Conservation (phyloP, 2,329 filamentous ascomycete genomes). For the Sclerotinia spermophila region DNA sequence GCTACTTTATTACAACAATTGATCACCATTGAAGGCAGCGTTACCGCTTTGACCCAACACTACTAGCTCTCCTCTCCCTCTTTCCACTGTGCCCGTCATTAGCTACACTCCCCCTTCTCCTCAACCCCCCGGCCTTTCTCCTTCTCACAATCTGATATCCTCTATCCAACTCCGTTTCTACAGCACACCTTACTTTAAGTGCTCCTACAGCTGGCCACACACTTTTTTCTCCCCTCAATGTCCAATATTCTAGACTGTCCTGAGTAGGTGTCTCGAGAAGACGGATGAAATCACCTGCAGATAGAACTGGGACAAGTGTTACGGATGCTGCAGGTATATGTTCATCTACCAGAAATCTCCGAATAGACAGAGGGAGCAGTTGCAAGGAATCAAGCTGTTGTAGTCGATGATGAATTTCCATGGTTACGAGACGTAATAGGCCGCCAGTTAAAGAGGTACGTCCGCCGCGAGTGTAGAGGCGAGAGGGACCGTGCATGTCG, state of each 20-base stretch:
- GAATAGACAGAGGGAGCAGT: conserved; percentile 64
- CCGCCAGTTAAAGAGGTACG: conserved; percentile 56
- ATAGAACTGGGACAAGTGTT: conserved; percentile 78
- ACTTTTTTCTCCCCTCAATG: conserved; percentile 74
- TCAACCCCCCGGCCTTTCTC: conserved; percentile 37
- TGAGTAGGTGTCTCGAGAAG: conserved; percentile 80
- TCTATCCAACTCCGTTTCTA: conserved; percentile 83
- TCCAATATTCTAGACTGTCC: conserved; percentile 78
- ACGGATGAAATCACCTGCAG: conserved; percentile 67
- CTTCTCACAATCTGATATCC: conserved; percentile 78
- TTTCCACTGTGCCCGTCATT: conserved; percentile 31
- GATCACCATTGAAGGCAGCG: background rate
- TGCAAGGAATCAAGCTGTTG: conserved; percentile 76
- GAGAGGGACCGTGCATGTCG: conserved; percentile 72
- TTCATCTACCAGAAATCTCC: conserved; percentile 79
- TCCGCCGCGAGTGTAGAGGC: conserved; percentile 55
- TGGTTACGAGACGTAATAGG: conserved; percentile 63
- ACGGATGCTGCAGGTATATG: conserved; percentile 73
- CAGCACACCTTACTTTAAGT: conserved; percentile 73
- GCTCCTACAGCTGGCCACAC: conserved; percentile 89
- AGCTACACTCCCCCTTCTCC: conserved; percentile 35
- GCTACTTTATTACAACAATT: background rate
- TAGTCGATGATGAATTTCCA: conserved; percentile 77
- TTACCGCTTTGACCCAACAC: conserved; percentile 30
- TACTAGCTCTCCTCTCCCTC: conserved; percentile 33